These are phyloP conservation scores for Aureobasidium sp. DNA, from an alignment of 2,329 filamentous ascomycete species.

Conservation along the genomic window DNA sequence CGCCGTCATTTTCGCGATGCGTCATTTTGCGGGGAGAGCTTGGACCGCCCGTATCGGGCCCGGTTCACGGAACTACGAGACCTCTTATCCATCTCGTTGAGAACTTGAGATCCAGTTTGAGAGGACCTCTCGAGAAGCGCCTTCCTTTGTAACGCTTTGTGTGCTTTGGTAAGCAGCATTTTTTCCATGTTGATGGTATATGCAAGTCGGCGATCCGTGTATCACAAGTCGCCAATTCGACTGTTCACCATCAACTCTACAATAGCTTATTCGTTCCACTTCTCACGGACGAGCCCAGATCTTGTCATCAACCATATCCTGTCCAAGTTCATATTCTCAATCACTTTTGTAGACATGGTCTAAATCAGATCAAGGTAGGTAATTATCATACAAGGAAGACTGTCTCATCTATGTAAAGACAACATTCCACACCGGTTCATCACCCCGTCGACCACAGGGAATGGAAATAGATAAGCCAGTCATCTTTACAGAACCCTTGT, in stretches of 20 bases:
- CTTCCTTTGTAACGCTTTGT: background rate
- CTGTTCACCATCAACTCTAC: background rate
- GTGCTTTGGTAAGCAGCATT: background rate
- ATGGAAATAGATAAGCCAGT: slow-evolving; percentile 13
- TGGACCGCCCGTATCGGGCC: background rate
- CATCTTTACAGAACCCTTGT: background rate
- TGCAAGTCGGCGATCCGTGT: no score
- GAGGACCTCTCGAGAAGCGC: background rate
- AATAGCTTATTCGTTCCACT: background rate
- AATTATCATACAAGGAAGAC: background rate
- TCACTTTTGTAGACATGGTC: background rate
- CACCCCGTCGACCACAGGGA: slow-evolving; percentile 1
- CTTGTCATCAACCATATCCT: background rate
- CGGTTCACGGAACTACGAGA: background rate
- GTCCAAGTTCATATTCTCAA: no score
- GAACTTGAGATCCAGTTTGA: background rate
- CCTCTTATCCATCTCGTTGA: background rate
- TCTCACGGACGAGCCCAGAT: background rate
- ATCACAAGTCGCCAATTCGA: background rate
- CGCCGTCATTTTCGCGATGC: background rate
- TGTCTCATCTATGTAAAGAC: background rate
- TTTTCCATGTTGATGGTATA: background rate
- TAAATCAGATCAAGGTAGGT: background rate
- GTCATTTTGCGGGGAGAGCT: slow-evolving; percentile 3
- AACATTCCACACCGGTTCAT: background rate